Evolutionary conservation across 345 rosid genomes (phyloP).

Genomic region (Aegle marmelos): DNA sequence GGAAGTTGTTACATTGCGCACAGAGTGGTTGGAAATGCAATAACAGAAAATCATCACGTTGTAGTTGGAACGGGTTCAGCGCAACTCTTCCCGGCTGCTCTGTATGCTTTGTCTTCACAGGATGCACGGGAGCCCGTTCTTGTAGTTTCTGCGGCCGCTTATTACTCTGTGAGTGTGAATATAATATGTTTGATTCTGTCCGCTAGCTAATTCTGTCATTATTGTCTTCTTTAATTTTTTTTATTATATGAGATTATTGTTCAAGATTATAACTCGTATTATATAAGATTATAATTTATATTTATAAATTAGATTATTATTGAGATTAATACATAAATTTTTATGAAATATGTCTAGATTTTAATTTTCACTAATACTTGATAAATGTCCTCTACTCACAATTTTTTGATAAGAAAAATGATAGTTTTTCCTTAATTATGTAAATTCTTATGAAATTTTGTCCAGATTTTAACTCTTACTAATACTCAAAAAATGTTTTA

Average conservation of each 20-base stretch:
- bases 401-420: no score
- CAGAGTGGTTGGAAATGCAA: conserved; percentile 73
- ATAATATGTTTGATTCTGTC: conserved; percentile 1
- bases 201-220: background rate
- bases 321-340: no score
- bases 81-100: conserved; percentile 78
- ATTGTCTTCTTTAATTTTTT: background rate
- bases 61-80: conserved; percentile 95
- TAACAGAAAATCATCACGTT: conserved; percentile 55
- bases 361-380: no score
- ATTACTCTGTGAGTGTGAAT: conserved; percentile 58
- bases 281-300: no score
- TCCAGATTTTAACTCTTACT: no score
- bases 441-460: no score
- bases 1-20: conserved; percentile 67
- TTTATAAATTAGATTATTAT: no score
- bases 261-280: no score
- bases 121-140: conserved; percentile 55
- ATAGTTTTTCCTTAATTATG: no score
- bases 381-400: no score
- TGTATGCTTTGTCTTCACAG: conserved; percentile 68
- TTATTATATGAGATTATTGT: background rate
- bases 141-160: conserved; percentile 85
- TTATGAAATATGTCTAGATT: no score
- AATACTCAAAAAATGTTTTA: no score